phyloP scores from a whole-genome alignment of 1,139 yeast genomes.

The Taiozyma sp. region DNA sequence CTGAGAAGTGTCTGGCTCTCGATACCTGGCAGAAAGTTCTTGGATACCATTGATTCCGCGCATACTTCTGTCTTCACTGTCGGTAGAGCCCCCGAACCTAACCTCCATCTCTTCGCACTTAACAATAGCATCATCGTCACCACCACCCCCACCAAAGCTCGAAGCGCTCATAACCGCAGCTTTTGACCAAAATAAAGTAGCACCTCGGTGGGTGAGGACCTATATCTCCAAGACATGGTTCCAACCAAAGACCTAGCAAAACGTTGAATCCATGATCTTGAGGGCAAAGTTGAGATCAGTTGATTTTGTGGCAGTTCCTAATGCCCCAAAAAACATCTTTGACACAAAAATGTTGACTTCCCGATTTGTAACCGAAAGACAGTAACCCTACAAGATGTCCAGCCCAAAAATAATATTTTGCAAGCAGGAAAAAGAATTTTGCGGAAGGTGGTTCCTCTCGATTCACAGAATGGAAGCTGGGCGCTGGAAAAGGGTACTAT shows the following conservation, averaged over 20 bases:
- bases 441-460: neutral
- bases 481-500: too few relatives aligned
- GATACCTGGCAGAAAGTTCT: neutral
- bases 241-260: neutral
- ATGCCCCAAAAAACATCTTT: neutral
- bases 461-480: neutral
- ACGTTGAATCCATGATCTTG: neutral
- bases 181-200: neutral
- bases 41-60: neutral
- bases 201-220: neutral
- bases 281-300: neutral
- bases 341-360: neutral
- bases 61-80: neutral
- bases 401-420: neutral
- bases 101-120: neutral
- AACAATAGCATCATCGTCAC: neutral
- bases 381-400: neutral
- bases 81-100: neutral
- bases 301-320: neutral
- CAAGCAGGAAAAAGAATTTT: neutral
- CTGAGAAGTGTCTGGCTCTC: neutral
- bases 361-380: neutral
- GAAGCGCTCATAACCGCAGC: neutral
- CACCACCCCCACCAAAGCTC: neutral
- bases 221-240: neutral